Percentiles rank a stretch among this genome's conserved stretches.
Conservation (phyloP, 1,284 basidiomycete species). For the Phellopilus nigrolimitatus region DNA sequence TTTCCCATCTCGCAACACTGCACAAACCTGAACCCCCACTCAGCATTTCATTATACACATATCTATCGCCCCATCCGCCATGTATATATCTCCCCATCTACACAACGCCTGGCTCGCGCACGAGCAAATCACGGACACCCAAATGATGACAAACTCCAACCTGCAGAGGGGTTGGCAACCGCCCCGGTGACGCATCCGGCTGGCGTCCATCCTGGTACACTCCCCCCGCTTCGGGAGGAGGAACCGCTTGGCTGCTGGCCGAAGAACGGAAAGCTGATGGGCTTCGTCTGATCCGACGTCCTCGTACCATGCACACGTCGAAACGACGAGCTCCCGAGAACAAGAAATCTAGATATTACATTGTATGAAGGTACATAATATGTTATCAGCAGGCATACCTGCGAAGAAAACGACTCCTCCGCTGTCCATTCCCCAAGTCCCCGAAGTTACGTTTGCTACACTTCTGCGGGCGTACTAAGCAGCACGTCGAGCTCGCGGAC, state of each 20-base stretch:
- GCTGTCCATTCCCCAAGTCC: too few relatives aligned
- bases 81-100: background rate
- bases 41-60: too few relatives aligned
- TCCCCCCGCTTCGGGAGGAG: conserved; percentile 7
- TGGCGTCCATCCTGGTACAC: conserved; percentile 11
- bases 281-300: conserved; percentile 5
- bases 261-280: conserved; percentile 23
- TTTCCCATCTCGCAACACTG: too few relatives aligned
- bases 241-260: conserved; percentile 16
- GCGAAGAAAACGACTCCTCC: too few relatives aligned
- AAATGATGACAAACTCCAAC: conserved; percentile 18
- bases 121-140: background rate
- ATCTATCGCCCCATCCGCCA: too few relatives aligned
- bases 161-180: conserved; percentile 10
- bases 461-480: conserved; percentile 29
- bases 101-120: background rate
- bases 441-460: too few relatives aligned
- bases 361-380: too few relatives aligned
- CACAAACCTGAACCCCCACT: too few relatives aligned
- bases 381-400: too few relatives aligned
- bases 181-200: conserved; percentile 11
- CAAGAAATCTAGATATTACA: too few relatives aligned
- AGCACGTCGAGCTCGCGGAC: conserved; percentile 53
- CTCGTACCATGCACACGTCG: too few relatives aligned
- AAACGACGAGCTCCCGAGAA: too few relatives aligned